These are phyloP conservation scores for Pseudisothecium myosuroides DNA, from an alignment of 225 moss, liverwort and hornwort genomes.

Conservation along the genomic window DNA sequence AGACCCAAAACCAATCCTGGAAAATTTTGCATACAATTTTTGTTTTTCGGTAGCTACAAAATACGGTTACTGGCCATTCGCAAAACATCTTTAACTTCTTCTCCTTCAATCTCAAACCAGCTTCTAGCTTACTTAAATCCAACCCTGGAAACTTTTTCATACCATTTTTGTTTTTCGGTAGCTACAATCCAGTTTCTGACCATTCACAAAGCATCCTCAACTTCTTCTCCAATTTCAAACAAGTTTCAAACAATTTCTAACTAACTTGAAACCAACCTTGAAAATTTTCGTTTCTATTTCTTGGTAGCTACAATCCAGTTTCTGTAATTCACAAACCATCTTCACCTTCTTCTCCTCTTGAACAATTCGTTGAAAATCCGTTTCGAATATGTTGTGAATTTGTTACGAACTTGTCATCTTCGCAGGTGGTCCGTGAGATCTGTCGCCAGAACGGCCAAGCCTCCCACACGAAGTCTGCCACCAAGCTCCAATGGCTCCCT, in stretches of 20 bases:
- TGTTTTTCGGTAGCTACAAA: neutral
- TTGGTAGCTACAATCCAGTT: neutral
- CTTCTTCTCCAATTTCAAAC: neutral
- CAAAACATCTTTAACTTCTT: neutral
- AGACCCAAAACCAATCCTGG: neutral
- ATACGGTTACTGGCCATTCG: neutral
- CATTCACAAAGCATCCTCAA: neutral
- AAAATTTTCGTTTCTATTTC: neutral
- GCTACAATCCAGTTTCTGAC: neutral
- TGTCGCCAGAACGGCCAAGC: slow-evolving; percentile 71
- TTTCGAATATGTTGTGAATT: neutral
- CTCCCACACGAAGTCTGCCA: slow-evolving; percentile 59
- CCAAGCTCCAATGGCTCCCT: slow-evolving; percentile 74
- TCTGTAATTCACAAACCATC: too few species aligned
- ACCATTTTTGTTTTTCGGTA: neutral
- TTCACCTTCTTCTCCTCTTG: neutral
- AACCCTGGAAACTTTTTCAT: neutral
- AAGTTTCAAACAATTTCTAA: too few species aligned
- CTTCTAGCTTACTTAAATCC: neutral
- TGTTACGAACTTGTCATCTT: neutral
- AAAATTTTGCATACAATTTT: neutral
- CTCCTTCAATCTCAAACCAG: neutral
- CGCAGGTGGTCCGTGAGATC: slow-evolving; percentile 39
- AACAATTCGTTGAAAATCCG: neutral
- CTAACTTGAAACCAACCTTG: neutral